Evolutionary conservation across 495 filamentous ascomycete species (phyloP).

Genomic region (Hyaloscypha finlandica): DNA sequence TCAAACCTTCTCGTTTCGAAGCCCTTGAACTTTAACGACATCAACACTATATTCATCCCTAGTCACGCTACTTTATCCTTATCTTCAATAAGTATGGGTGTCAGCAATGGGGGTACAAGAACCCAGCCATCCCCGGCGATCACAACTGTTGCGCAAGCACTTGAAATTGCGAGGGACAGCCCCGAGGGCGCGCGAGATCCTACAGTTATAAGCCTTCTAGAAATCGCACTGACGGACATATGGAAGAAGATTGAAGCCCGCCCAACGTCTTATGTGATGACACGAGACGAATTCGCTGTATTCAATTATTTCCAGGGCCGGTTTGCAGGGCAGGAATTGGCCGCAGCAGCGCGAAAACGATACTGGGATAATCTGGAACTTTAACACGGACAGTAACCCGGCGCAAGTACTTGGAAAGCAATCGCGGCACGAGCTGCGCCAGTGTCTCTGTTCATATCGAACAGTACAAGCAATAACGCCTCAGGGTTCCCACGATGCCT

Average conservation of each 20-base stretch:
- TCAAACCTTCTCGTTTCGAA: slow-evolving; percentile 28
- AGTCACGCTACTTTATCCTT: slow-evolving; percentile 14
- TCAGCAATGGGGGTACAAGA: slow-evolving; percentile 22
- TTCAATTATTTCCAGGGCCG: slow-evolving; percentile 74
- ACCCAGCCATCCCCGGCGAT: not conserved
- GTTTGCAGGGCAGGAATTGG: slow-evolving; percentile 49
- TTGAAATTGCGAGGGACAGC: slow-evolving; percentile 69
- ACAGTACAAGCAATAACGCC: too few species aligned
- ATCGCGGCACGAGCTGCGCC: not conserved
- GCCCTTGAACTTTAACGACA: not conserved
- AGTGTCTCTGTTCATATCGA: too few species aligned
- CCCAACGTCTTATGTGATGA: slow-evolving; percentile 66
- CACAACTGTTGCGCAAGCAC: slow-evolving; percentile 48
- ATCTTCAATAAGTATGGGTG: slow-evolving; percentile 20
- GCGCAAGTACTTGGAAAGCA: not conserved
- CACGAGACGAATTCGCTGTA: slow-evolving; percentile 69
- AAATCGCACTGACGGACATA: slow-evolving; percentile 55
- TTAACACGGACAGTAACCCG: slow-evolving; percentile 27
- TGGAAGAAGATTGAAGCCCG: slow-evolving; percentile 62
- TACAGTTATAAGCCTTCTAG: slow-evolving; percentile 52
- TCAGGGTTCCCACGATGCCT: not conserved
- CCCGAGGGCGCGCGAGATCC: slow-evolving; percentile 58
- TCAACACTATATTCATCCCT: slow-evolving; percentile 9
- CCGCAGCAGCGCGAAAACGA: slow-evolving; percentile 43
- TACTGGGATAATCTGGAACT: slow-evolving; percentile 49